Percentiles rank a stretch among this genome's conserved stretches.
These are phyloP conservation scores for Hygrocybe punicea DNA, from an alignment of 768 basidiomycete genomes.

Conservation along the genomic window DNA sequence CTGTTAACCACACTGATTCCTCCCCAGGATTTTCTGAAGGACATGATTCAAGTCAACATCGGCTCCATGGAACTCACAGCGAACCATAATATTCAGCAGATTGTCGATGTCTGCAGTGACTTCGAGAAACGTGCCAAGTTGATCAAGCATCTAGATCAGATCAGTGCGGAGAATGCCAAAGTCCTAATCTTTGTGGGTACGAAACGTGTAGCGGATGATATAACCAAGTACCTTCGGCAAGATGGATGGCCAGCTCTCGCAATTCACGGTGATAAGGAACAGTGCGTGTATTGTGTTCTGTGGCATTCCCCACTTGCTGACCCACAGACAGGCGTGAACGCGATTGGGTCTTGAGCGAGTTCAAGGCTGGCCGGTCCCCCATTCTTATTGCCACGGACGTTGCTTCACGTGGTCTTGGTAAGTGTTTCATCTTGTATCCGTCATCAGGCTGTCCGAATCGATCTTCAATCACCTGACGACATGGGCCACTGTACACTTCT, in stretches of 20 bases:
- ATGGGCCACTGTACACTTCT: conserved; percentile 7
- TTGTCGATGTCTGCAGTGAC: conserved; percentile 94
- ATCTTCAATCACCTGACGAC: not conserved
- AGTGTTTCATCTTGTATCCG: conserved; percentile 47
- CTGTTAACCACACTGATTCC: conserved; percentile 1
- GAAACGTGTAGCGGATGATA: conserved; percentile 96
- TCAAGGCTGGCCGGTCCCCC: conserved; percentile 95
- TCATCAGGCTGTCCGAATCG: not conserved
- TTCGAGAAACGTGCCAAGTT: conserved; percentile 96
- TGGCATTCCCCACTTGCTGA: not conserved
- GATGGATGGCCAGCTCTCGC: conserved; percentile 99
- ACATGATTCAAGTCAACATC: conserved; percentile 98
- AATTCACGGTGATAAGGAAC: conserved; percentile 99
- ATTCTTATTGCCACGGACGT: conserved; percentile 99
- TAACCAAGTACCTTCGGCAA: conserved; percentile 95
- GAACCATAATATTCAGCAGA: conserved; percentile 95
- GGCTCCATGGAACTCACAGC: conserved; percentile 98
- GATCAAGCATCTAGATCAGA: conserved; percentile 95
- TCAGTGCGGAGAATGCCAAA: conserved; percentile 95
- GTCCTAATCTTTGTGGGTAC: conserved; percentile 98
- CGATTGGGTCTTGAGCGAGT: conserved; percentile 98
- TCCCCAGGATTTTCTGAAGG: conserved; percentile 83
- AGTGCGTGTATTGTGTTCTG: conserved; percentile 50
- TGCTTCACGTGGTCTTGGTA: conserved; percentile 99
- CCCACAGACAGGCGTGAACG: conserved; percentile 72